Conservation (phyloP, 1,284 basidiomycete species). For the Ceratobasidium sp. region DNA sequence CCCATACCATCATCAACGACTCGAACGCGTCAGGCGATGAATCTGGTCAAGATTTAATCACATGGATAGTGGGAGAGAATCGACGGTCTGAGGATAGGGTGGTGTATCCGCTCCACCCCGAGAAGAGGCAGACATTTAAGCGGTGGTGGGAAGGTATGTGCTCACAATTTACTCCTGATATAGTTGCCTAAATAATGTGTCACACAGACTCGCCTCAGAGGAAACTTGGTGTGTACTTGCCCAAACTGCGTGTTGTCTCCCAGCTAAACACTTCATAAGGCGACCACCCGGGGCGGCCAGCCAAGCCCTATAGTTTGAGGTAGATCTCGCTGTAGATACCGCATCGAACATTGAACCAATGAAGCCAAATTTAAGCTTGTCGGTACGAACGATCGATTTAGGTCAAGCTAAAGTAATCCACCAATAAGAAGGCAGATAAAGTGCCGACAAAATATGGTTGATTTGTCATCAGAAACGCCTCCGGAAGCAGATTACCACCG, state of each 20-base stretch:
- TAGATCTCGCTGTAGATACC: slow-evolving; percentile 2
- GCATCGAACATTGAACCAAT: neutral
- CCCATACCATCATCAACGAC: slow-evolving; percentile 52
- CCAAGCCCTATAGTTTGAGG: neutral
- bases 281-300: slow-evolving; percentile 11
- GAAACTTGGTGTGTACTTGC: slow-evolving; percentile 11
- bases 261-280: neutral
- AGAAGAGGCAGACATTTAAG: slow-evolving; percentile 45
- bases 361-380: neutral
- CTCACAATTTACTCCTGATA: neutral
- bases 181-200: neutral
- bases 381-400: neutral
- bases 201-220: slow-evolving; percentile 11
- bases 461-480: neutral
- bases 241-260: neutral
- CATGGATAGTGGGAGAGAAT: slow-evolving; percentile 52
- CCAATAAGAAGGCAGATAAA: slow-evolving; percentile 5
- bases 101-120: slow-evolving; percentile 50
- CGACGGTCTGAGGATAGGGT: slow-evolving; percentile 49
- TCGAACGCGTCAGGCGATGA: slow-evolving; percentile 48
- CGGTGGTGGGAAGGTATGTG: slow-evolving; percentile 51
- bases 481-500: slow-evolving; percentile 34
- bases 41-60: slow-evolving; percentile 49
- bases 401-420: slow-evolving; percentile 22
- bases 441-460: no score